Base-by-base conservation (phyloP, 192 early-diverging fungal genomes). In the Coemansia sp. region DNA sequence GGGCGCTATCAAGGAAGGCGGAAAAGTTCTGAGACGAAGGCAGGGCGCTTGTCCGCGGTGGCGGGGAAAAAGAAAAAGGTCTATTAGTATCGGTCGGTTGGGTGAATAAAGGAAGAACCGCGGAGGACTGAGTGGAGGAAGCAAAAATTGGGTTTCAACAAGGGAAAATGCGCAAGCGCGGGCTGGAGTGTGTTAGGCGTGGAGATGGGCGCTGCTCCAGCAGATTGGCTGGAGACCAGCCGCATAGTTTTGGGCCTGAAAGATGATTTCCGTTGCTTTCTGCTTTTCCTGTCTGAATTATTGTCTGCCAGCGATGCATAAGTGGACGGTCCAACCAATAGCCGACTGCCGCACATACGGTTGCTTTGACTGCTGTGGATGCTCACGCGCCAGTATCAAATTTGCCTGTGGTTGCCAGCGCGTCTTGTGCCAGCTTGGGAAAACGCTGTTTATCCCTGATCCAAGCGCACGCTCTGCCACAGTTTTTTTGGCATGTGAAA, bases 191-290 rank as follows among this genome's bases (percentile, higher is more conserved):
- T 11, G 29, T 29, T 55, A 27, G 53, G 53, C 26, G 53, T 26
- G 53, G 53, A 55, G 53, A 55, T 55, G 53, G 53, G 29, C 26
- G 53, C 53, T 16, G 26, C 53, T 55, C 25, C 26, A 17, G 29
- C 14, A 55, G 53, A 55, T 55, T 55, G 53, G 53, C 53, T 55
- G 53, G 5, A n/a, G 19, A 17, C 53, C 29, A 19, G 12, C 3
- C 10, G 26, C 25, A 35, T 27, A 29, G 25, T 26, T 25, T 55
- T 55, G 25, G 48, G 48, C 48, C 7, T 19, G 48, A 49, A 49
- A 49, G 19, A 16, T 29, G 53, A 55, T 55, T 55, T 55, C 25
- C 53, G 53, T 17, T n/a, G 53, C 53, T 55, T 55, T 55, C 52
- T 53, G 52, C 21, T 25, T 26, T 53, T 26, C 21, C 21, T 53